phyloP scores from a whole-genome alignment of 176 grass and related monocot species.

The Puccinellia tenuiflora region DNA sequence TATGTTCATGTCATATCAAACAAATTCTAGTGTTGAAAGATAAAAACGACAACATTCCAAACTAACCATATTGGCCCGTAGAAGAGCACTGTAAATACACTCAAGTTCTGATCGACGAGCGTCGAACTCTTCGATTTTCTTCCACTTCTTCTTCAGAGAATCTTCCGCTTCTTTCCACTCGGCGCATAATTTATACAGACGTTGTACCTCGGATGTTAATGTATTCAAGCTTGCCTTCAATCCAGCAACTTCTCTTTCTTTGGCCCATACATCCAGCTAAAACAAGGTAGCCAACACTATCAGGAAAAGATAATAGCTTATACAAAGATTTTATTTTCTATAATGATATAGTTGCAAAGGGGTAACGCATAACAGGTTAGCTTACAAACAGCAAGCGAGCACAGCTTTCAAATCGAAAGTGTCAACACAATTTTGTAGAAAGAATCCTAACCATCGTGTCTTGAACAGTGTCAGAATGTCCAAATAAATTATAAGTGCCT shows the following conservation, averaged over 20 bases:
- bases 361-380: conserved; percentile 2
- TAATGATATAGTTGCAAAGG: conserved; percentile 6
- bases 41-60: conserved; percentile 2
- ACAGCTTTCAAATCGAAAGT: background rate
- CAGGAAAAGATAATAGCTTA: conserved; percentile 23
- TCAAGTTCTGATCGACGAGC: conserved; percentile 88
- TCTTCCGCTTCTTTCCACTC: conserved; percentile 99
- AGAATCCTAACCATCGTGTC: background rate
- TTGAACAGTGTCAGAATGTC: background rate
- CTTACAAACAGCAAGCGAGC: conserved; percentile 6
- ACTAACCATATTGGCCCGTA: conserved; percentile 75
- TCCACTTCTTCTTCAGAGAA: conserved; percentile 98
- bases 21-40: background rate
- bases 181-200: conserved; percentile 83
- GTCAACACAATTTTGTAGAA: background rate
- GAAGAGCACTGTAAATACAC: conserved; percentile 83
- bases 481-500: background rate
- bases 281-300: conserved; percentile 11
- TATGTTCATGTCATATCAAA: background rate
- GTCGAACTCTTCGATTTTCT: conserved; percentile 97
- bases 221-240: conserved; percentile 89
- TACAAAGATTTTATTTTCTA: background rate
- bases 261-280: conserved; percentile 89
- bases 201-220: conserved; percentile 81
- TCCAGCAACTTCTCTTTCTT: conserved; percentile 97